Evolutionary conservation across 1,139 yeast species (phyloP).

Genomic region (Debaryomyces subglobosus): DNA sequence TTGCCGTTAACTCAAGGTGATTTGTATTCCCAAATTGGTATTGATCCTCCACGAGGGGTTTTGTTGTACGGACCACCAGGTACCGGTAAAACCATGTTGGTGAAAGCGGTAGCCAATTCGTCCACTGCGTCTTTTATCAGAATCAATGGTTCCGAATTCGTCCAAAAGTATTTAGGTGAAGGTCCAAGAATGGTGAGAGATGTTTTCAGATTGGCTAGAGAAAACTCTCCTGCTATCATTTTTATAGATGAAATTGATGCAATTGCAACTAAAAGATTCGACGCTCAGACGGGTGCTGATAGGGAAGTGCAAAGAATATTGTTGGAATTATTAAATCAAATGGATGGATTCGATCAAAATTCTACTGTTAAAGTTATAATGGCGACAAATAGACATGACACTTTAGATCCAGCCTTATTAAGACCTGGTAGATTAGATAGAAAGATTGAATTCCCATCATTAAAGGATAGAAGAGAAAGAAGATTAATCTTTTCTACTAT

Average conservation of each 20-base stretch:
- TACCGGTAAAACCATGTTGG: slow-evolving; percentile 98
- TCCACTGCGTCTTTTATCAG: slow-evolving; percentile 95
- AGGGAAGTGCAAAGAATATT: slow-evolving; percentile 98
- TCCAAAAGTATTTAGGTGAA: slow-evolving; percentile 97
- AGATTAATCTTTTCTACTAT: slow-evolving; percentile 93
- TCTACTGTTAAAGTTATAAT: slow-evolving; percentile 95
- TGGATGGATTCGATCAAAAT: slow-evolving; percentile 98
- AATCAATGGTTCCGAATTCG: slow-evolving; percentile 97
- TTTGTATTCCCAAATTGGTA: slow-evolving; percentile 95
- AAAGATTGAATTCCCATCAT: slow-evolving; percentile 94
- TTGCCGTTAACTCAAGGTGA: slow-evolving; percentile 96
- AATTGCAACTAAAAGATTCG: slow-evolving; percentile 98
- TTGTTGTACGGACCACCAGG: slow-evolving; percentile 98
- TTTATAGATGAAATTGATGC: slow-evolving; percentile 99
- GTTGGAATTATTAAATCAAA: slow-evolving; percentile 93
- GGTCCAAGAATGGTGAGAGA: slow-evolving; percentile 99
- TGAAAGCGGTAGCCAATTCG: slow-evolving; percentile 96
- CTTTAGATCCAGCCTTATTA: slow-evolving; percentile 93
- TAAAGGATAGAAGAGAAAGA: slow-evolving; percentile 96
- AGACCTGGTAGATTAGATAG: slow-evolving; percentile 99
- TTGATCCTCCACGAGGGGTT: slow-evolving; percentile 98
- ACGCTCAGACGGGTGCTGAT: slow-evolving; percentile 99
- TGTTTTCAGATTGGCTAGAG: slow-evolving; percentile 95
- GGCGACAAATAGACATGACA: slow-evolving; percentile 99
- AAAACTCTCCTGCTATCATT: slow-evolving; percentile 94